Evolutionary conservation across 2,329 filamentous ascomycete genomes (phyloP).

Genomic region (Penicillium fuscoglaucum): DNA sequence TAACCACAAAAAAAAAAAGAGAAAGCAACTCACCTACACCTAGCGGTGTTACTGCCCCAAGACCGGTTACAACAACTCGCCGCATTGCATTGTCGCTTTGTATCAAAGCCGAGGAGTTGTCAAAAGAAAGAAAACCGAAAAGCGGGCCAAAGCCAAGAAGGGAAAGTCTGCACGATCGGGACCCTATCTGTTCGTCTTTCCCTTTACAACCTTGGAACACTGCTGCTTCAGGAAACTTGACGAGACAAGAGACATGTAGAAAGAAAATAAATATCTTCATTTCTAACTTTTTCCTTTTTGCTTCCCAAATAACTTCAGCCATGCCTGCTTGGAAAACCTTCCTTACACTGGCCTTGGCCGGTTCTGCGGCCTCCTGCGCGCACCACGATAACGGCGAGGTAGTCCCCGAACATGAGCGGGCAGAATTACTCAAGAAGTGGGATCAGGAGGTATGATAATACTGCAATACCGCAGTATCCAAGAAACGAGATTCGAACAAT

Average conservation of each 20-base stretch:
- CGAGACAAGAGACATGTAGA: conserved; percentile 4
- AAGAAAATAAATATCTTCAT: not conserved
- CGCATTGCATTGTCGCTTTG: conserved; percentile 40
- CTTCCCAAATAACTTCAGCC: conserved; percentile 7
- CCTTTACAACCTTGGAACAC: conserved; percentile 18
- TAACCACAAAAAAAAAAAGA: not conserved
- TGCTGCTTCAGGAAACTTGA: conserved; percentile 19
- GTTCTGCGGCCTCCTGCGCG: conserved; percentile 36
- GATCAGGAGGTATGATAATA: conserved; percentile 44
- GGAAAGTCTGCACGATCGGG: conserved; percentile 41
- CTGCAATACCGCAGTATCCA: not conserved
- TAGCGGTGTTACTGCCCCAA: conserved; percentile 79
- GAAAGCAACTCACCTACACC: conserved; percentile 62
- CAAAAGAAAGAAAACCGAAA: conserved; percentile 11
- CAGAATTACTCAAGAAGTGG: conserved; percentile 50
- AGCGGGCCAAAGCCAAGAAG: conserved; percentile 30
- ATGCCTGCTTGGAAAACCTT: conserved; percentile 35
- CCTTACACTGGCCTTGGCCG: conserved; percentile 36
- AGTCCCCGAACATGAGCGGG: conserved; percentile 40
- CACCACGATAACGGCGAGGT: conserved; percentile 46
- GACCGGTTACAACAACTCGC: conserved; percentile 79
- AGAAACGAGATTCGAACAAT: not conserved
- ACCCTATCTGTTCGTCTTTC: conserved; percentile 20
- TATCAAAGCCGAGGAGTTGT: conserved; percentile 1
- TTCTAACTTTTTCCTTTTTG: conserved; percentile 8